These are phyloP conservation scores for Toxicodendron radicans DNA, from an alignment of 345 rosid species.

Conservation along the genomic window DNA sequence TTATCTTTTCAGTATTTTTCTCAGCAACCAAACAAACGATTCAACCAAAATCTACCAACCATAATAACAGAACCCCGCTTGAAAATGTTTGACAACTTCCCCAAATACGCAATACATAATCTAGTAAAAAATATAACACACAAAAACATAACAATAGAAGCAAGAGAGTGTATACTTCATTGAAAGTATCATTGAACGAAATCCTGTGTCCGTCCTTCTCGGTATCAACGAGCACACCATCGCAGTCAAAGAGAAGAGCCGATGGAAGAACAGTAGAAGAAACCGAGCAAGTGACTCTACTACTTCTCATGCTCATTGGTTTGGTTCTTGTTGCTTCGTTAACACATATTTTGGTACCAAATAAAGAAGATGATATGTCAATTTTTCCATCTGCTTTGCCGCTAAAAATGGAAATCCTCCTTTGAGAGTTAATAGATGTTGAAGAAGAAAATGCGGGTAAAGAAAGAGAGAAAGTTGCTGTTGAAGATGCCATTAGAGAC, in stretches of 20 bases:
- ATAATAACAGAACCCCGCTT: background rate
- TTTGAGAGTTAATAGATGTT: conserved; percentile 19
- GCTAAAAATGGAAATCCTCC: conserved; percentile 23
- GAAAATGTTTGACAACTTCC: background rate
- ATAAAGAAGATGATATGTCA: conserved; percentile 21
- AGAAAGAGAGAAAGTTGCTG: conserved; percentile 38
- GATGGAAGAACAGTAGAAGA: conserved; percentile 57
- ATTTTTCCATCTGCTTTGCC: conserved; percentile 23
- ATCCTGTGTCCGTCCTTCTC: conserved; percentile 94
- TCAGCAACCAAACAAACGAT: background rate
- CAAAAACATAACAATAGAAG: background rate
- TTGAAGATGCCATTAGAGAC: conserved; percentile 36
- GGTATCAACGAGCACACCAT: conserved; percentile 95
- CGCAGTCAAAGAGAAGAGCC: conserved; percentile 89
- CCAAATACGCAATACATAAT: background rate
- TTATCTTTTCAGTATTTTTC: background rate
- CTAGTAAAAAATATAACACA: background rate
- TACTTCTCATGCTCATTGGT: conserved; percentile 14
- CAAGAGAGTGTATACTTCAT: conserved; percentile 44
- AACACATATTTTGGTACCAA: conserved; percentile 21
- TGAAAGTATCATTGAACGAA: conserved; percentile 93
- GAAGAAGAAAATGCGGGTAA: conserved; percentile 30
- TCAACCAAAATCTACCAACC: background rate
- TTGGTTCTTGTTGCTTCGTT: conserved; percentile 14
- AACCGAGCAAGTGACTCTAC: conserved; percentile 47